Evolutionary conservation across 768 basidiomycete species (phyloP).

Genomic region (Crucibulum laeve): DNA sequence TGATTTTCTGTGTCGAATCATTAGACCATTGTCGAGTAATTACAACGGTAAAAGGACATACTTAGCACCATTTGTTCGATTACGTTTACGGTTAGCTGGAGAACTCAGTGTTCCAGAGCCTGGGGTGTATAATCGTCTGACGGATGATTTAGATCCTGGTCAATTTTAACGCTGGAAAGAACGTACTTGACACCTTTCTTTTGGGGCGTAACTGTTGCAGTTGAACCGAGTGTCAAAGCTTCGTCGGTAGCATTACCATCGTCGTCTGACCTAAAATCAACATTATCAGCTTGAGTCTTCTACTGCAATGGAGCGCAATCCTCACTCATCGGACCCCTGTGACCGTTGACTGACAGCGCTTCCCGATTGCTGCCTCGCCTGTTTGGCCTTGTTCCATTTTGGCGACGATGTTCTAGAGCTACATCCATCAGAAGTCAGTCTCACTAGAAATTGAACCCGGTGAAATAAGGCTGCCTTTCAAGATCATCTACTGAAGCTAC

Average conservation of each 20-base stretch:
- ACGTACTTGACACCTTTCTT: constrained; percentile 27
- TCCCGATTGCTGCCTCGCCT: no score
- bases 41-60: constrained; percentile 10
- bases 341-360: no score
- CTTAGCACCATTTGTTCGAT: constrained; percentile 19
- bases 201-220: constrained; percentile 18
- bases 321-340: no score
- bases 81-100: constrained; percentile 21
- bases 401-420: no score
- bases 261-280: constrained; percentile 8
- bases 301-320: background rate
- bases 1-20: background rate
- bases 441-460: no score
- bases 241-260: no score
- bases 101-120: constrained; percentile 18
- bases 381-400: no score
- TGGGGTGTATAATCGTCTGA: constrained; percentile 21
- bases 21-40: background rate
- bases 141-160: background rate
- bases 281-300: constrained; percentile 8
- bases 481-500: no score
- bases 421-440: no score
- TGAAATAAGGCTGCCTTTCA: no score
- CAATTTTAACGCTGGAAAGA: background rate
- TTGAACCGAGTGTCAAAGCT: constrained; percentile 11